Conservation (phyloP, 257 asterid genomes). For the Hygrophila difformis region DNA sequence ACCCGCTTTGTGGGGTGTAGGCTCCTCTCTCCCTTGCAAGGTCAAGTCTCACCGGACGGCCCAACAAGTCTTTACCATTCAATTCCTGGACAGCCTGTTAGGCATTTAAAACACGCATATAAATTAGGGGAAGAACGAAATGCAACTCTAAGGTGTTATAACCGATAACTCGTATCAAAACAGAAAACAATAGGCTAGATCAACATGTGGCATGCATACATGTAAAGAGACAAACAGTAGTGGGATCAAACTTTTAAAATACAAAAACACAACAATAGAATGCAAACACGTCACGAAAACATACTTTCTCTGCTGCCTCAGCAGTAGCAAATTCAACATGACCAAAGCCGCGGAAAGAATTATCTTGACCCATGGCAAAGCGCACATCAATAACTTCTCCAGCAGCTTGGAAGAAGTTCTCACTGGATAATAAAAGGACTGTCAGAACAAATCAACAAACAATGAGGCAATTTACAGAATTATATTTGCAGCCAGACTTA, state of each 20-base stretch:
- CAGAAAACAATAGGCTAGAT: too few species aligned
- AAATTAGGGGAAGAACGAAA: too few species aligned
- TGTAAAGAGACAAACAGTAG: too few species aligned
- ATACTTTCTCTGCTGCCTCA: constrained; percentile 70
- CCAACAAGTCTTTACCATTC: constrained; percentile 62
- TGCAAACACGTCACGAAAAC: not conserved
- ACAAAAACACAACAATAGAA: too few species aligned
- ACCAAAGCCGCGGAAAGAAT: constrained; percentile 75
- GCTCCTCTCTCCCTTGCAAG: constrained; percentile 50
- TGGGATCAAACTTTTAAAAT: too few species aligned
- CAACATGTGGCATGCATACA: too few species aligned
- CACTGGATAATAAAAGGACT: constrained; percentile 30
- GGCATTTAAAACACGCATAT: too few species aligned
- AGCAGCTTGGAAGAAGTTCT: constrained; percentile 55
- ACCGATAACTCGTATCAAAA: too few species aligned
- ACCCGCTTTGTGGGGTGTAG: constrained; percentile 54
- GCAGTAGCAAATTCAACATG: constrained; percentile 72
- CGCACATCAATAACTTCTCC: constrained; percentile 71
- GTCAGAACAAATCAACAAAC: not conserved
- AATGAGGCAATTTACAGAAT: too few species aligned
- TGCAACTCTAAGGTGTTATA: too few species aligned
- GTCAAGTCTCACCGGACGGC: constrained; percentile 65
- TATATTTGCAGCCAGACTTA: constrained; percentile 23
- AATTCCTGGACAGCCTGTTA: constrained; percentile 47
- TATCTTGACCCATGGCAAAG: constrained; percentile 41